phyloP scores from a whole-genome alignment of 2,329 filamentous ascomycete species.

The Calonectria honghensis region DNA sequence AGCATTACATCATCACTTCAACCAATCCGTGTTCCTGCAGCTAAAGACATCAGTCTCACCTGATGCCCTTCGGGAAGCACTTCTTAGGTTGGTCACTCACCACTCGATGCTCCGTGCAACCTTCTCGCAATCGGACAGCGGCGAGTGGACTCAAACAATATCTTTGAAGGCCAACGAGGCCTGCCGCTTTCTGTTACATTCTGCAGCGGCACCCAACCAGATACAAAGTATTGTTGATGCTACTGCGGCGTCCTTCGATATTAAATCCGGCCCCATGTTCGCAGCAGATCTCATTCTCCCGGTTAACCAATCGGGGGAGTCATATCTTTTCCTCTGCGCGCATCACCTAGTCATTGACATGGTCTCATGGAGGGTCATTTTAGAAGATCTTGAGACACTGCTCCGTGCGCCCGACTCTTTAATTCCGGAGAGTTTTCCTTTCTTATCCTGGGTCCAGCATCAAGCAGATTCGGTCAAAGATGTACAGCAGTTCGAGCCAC shows the following conservation, averaged over 20 bases:
- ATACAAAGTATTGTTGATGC: slow-evolving; percentile 22
- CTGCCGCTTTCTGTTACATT: slow-evolving; percentile 23
- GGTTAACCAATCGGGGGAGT: background rate
- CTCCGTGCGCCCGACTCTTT: slow-evolving; percentile 18
- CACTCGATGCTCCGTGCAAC: slow-evolving; percentile 24
- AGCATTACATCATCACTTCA: slow-evolving; percentile 20
- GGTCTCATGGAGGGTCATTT: slow-evolving; percentile 23
- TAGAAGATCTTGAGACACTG: slow-evolving; percentile 24
- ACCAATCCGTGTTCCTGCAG: slow-evolving; percentile 24
- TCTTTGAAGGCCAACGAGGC: slow-evolving; percentile 20
- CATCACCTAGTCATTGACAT: slow-evolving; percentile 17
- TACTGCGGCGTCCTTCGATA: slow-evolving; percentile 20
- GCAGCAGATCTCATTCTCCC: slow-evolving; percentile 19
- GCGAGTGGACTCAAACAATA: slow-evolving; percentile 24
- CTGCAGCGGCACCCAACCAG: slow-evolving; percentile 6
- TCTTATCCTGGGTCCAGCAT: slow-evolving; percentile 23
- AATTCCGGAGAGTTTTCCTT: slow-evolving; percentile 20
- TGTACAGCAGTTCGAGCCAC: slow-evolving; percentile 19
- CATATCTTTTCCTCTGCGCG: slow-evolving; percentile 22
- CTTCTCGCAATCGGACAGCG: slow-evolving; percentile 27
- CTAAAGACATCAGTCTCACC: slow-evolving; percentile 21
- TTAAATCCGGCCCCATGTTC: slow-evolving; percentile 4
- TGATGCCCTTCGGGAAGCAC: slow-evolving; percentile 7
- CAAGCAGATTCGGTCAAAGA: slow-evolving; percentile 19
- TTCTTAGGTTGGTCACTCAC: slow-evolving; percentile 17